Conservation (phyloP, 495 filamentous ascomycete species). For the Daldinia vernicosa region DNA sequence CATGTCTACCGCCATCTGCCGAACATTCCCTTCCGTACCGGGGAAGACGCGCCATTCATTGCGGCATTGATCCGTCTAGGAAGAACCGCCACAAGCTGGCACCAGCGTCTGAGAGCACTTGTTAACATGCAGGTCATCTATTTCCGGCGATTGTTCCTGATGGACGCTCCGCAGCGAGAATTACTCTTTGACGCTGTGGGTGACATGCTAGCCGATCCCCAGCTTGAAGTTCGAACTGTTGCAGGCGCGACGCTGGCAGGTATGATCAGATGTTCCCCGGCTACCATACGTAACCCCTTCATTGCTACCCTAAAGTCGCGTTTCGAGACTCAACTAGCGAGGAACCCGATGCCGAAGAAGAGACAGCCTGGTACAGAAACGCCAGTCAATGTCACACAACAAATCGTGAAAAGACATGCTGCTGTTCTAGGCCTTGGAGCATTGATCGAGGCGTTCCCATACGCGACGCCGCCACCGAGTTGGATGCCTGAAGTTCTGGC, state of each 20-base stretch:
- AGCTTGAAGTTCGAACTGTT: slow-evolving; percentile 94
- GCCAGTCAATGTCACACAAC: slow-evolving; percentile 77
- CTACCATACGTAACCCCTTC: slow-evolving; percentile 76
- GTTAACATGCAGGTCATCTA: slow-evolving; percentile 99
- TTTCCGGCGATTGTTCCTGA: slow-evolving; percentile 96
- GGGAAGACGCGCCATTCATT: slow-evolving; percentile 86
- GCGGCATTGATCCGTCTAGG: slow-evolving; percentile 88
- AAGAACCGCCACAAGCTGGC: slow-evolving; percentile 87
- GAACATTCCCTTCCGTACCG: slow-evolving; percentile 90
- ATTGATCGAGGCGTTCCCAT: slow-evolving; percentile 95
- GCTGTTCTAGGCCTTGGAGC: slow-evolving; percentile 93
- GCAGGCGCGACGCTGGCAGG: slow-evolving; percentile 91
- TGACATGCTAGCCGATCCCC: slow-evolving; percentile 89
- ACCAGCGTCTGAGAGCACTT: slow-evolving; percentile 93
- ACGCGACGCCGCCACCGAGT: slow-evolving; percentile 85
- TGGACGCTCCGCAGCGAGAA: slow-evolving; percentile 76
- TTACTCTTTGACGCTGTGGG: slow-evolving; percentile 88
- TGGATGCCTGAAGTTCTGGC: slow-evolving; percentile 97
- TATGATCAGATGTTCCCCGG: slow-evolving; percentile 98
- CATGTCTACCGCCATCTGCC: slow-evolving; percentile 97
- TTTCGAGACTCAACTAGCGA: slow-evolving; percentile 77
- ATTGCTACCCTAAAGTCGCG: slow-evolving; percentile 77
- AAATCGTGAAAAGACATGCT: slow-evolving; percentile 84
- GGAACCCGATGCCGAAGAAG: slow-evolving; percentile 88
- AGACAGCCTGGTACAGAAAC: slow-evolving; percentile 74